A percentile compares a stretch with the other conserved stretches of the same genome.
Evolutionary conservation across 768 basidiomycete genomes (phyloP).

Genomic region (Panaeolus cyanescens): DNA sequence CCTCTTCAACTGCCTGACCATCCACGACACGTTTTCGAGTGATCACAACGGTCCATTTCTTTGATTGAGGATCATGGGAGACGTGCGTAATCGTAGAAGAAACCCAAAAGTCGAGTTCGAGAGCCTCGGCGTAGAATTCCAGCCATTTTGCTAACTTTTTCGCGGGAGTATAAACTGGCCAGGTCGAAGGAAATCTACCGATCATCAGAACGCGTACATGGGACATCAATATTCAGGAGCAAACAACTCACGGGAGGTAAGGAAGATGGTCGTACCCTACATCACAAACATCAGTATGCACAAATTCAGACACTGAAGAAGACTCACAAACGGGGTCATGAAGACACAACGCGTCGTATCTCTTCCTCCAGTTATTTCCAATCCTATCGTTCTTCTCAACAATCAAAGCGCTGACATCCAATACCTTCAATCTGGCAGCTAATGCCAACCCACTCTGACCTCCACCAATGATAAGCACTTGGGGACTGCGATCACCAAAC

Average conservation of each 20-base stretch:
- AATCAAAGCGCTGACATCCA: conserved; percentile 59
- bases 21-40: conserved; percentile 12
- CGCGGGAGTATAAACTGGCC: conserved; percentile 32
- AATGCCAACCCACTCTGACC: conserved; percentile 69
- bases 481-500: conserved; percentile 47
- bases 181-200: conserved; percentile 29
- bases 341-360: conserved; percentile 68
- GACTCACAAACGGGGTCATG: conserved; percentile 69
- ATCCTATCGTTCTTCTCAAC: conserved; percentile 65
- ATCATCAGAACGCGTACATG: conserved; percentile 14
- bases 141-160: conserved; percentile 63
- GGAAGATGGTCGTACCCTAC: conserved; percentile 61
- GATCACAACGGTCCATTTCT: conserved; percentile 48
- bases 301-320: not conserved
- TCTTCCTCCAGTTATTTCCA: conserved; percentile 66
- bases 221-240: too few species aligned
- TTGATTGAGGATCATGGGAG: conserved; percentile 34
- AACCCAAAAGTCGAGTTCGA: conserved; percentile 69
- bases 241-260: conserved; percentile 52
- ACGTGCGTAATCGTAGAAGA: conserved; percentile 42
- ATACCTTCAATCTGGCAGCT: conserved; percentile 62
- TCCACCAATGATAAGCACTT: conserved; percentile 63
- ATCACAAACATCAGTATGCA: too few species aligned
- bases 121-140: conserved; percentile 57
- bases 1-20: conserved; percentile 22